Base-by-base conservation (phyloP, 2,329 filamentous ascomycete genomes). In the Drechslerella coelobrocha region DNA sequence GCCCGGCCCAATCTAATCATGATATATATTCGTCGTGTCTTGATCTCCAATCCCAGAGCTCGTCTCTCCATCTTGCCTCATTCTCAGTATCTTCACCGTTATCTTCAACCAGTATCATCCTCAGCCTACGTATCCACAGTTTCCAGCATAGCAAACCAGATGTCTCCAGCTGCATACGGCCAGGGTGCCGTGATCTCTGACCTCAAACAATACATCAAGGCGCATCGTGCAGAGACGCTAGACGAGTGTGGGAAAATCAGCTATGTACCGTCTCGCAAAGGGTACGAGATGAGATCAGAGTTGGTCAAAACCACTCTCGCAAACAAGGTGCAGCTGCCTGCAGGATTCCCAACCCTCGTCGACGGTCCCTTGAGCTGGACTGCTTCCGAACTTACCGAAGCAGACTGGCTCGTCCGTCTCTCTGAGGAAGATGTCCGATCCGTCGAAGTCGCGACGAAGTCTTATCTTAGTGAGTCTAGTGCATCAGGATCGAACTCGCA, bases 121-220 rank as follows among this genome's bases (percentile, higher is more conserved):
- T 5, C 24, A 10, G 23, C n/a, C 6, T 39, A 19, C 24, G 6
- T n/a, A 45, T 26, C 57, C n/a, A 19, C 21, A 23, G 9, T 19
- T 37, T 24, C 55, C 45, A 1, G 29, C 41, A 31, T 59, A 37
- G 17, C 50, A 45, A 47, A 14, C 41, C 45, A 26, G 2, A 69
- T 69, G 65, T 52, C 65, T n/a, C 57, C 65, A n/a, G 57, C 65
- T 53, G 55, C 63, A 17, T 69, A 57, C 51, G 65, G 65, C 45
- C 56, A 69, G 26, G 65, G 65, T 1, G 65, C 65, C 6, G 27
- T 27, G 6, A 61, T 69, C 52, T 53, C 48, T 24, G 65, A 61
- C 9, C 56, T 69, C 47, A 57, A 57, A 26, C 51, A 61, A 21
- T 52, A 37, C 27, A 19, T 62, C 34, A 69, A 57, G 17, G 23